phyloP scores from a whole-genome alignment of 352 stramenopile genomes.

The Phytophthora sp. region DNA sequence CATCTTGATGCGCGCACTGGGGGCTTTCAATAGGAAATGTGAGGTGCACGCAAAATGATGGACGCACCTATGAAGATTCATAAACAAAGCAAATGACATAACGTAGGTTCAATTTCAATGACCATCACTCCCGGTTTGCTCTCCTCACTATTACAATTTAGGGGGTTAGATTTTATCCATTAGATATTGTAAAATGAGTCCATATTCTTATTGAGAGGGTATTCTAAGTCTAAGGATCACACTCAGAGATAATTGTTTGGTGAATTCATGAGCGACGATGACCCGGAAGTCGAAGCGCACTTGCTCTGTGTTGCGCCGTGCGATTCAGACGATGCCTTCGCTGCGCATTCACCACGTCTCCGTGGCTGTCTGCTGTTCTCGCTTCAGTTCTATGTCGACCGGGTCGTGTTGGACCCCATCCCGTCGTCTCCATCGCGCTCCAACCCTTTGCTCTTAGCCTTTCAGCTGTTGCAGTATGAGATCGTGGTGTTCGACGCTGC shows the following conservation, averaged over 20 bases:
- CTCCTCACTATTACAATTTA: too few species aligned
- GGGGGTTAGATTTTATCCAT: too few species aligned
- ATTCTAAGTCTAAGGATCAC: too few species aligned
- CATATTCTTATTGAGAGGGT: too few species aligned
- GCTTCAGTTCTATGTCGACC: conserved; percentile 47
- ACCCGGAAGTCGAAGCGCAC: background rate
- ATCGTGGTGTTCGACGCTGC: conserved; percentile 52
- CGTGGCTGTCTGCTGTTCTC: conserved; percentile 58
- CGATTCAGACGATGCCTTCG: background rate
- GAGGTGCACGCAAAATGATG: too few species aligned
- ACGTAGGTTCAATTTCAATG: too few species aligned
- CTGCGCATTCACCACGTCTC: too few species aligned
- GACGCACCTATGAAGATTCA: background rate
- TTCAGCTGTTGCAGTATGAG: conserved; percentile 59
- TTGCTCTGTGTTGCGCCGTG: conserved; percentile 15
- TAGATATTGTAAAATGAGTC: too few species aligned
- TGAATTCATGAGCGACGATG: background rate
- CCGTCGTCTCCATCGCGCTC: background rate
- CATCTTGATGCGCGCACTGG: conserved; percentile 16
- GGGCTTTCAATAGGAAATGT: too few species aligned
- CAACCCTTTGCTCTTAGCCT: conserved; percentile 38
- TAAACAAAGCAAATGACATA: too few species aligned
- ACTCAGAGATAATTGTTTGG: background rate
- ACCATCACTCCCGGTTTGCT: too few species aligned
- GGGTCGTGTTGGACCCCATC: conserved; percentile 13